phyloP scores from a whole-genome alignment of 2,329 filamentous ascomycete species.

The Aureobasidium sp. region DNA sequence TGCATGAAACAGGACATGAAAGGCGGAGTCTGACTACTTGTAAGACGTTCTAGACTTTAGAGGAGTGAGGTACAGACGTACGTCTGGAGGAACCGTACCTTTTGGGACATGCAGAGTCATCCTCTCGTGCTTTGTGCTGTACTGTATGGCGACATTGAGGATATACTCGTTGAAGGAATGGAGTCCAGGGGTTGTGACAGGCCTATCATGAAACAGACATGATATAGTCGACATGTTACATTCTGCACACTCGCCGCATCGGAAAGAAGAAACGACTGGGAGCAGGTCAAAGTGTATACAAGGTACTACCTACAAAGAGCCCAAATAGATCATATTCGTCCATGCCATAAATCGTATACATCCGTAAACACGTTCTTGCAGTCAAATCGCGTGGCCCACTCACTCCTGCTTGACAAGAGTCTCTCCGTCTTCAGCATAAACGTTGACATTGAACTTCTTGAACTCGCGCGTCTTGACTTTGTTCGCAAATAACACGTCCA shows the following conservation, averaged over 20 bases:
- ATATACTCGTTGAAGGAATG: no score
- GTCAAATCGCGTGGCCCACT: background rate
- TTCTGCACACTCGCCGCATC: no score
- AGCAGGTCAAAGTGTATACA: background rate
- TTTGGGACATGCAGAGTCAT: background rate
- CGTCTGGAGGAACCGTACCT: background rate
- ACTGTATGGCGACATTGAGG: background rate
- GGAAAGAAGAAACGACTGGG: background rate
- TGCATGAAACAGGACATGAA: no score
- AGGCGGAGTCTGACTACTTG: no score
- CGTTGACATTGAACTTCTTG: constrained; percentile 6
- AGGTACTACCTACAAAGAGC: background rate
- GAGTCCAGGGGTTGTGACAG: no score
- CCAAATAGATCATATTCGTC: background rate
- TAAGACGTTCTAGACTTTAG: no score
- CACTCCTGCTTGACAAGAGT: constrained; percentile 9
- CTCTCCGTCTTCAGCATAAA: constrained; percentile 1
- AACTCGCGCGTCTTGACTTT: constrained; percentile 32
- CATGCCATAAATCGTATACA: background rate
- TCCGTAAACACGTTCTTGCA: background rate
- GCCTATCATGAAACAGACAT: no score
- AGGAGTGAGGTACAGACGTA: no score
- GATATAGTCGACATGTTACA: no score
- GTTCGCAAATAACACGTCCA: constrained; percentile 37
- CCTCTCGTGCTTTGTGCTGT: background rate